These are phyloP conservation scores for Cercospora sp. DNA, from an alignment of 2,329 filamentous ascomycete species.

Conservation along the genomic window DNA sequence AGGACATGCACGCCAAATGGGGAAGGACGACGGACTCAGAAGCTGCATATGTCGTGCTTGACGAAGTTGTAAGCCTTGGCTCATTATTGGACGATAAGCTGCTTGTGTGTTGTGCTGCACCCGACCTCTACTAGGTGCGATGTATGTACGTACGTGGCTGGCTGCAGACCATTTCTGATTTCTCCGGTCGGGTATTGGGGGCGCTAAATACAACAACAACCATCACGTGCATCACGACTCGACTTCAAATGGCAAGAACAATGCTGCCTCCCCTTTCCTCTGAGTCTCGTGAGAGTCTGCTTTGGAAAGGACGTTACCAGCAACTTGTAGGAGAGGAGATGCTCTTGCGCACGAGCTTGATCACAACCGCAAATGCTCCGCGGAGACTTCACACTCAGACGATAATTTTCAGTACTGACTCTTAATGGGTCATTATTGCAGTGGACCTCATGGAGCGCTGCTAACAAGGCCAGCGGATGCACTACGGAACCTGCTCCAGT, in stretches of 20 bases:
- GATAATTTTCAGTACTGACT: neutral
- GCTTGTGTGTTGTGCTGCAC: neutral
- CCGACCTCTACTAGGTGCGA: neutral
- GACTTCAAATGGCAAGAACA: neutral
- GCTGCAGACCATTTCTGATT: neutral
- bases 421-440: neutral
- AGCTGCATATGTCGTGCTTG: neutral
- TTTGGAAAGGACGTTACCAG: neutral
- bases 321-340: neutral
- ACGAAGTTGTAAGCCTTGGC: neutral
- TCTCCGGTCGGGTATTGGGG: neutral
- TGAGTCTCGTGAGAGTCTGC: neutral
- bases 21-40: neutral
- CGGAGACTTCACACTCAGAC: neutral
- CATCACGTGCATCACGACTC: neutral
- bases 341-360: neutral
- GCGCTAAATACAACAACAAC: neutral
- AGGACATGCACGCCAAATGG: neutral
- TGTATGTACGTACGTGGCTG: neutral
- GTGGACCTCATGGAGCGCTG: neutral
- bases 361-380: neutral
- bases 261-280: neutral
- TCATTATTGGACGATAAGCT: neutral
- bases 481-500: neutral
- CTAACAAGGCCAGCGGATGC: neutral